Conservation (phyloP, 495 filamentous ascomycete species). For the Aspergillus mulundensis region DNA sequence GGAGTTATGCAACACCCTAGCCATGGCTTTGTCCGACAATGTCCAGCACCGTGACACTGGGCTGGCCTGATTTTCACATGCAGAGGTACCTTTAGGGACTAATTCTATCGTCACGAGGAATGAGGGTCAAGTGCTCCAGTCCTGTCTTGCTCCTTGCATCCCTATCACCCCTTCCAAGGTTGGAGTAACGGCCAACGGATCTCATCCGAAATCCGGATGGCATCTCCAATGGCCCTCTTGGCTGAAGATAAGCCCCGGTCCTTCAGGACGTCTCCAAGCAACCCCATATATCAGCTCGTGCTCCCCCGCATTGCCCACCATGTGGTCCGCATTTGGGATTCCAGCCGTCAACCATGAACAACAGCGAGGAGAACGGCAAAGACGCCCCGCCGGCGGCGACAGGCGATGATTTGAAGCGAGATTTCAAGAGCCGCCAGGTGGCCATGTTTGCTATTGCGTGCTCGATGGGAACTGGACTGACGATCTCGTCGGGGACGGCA, state of each 20-base stretch:
- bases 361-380: not conserved
- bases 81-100: too few species aligned
- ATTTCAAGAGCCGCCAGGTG: constrained; percentile 6
- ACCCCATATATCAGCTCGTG: not conserved
- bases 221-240: not conserved
- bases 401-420: not conserved
- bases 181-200: not conserved
- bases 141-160: not conserved
- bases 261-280: not conserved
- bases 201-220: not conserved
- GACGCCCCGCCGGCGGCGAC: not conserved
- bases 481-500: constrained; percentile 1
- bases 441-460: constrained; percentile 11
- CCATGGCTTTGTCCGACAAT: not conserved
- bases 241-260: not conserved
- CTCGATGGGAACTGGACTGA: constrained; percentile 7
- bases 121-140: too few species aligned
- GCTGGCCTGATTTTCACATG: too few species aligned
- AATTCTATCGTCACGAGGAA: too few species aligned
- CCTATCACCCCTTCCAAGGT: not conserved
- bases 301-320: not conserved
- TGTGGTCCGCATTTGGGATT: not conserved
- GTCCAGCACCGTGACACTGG: not conserved
- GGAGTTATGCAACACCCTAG: not conserved
- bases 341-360: not conserved